Evolutionary conservation across 202 grass and related monocot genomes (phyloP).

Genomic region (Hordeum pubiflorum): DNA sequence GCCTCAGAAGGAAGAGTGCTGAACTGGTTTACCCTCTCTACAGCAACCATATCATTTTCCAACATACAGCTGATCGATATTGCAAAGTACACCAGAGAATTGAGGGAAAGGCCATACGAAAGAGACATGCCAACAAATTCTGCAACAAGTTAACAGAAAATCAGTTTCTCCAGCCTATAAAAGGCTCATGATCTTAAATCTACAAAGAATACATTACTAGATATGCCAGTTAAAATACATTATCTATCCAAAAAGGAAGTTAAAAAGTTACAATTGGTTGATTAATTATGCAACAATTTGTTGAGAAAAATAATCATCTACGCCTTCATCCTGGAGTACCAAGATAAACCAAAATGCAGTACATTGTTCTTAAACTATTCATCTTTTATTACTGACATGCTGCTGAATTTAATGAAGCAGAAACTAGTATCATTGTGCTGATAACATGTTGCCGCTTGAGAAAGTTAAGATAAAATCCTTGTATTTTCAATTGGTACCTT

Average conservation of each 20-base stretch:
- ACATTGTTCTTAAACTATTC: not conserved
- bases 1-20: conserved; percentile 53
- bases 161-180: not conserved
- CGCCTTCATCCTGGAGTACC: not conserved
- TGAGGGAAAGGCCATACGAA: conserved; percentile 59
- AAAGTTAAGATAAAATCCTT: not conserved
- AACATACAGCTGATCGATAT: conserved; percentile 48
- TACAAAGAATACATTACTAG: conserved; percentile 6
- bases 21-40: conserved; percentile 69
- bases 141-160: conserved; percentile 5
- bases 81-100: conserved; percentile 40
- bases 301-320: not conserved
- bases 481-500: conserved; percentile 32
- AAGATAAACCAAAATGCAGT: not conserved
- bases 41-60: conserved; percentile 62
- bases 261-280: not conserved
- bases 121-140: conserved; percentile 71
- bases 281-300: not conserved
- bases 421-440: not conserved
- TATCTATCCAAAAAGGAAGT: not conserved
- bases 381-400: not conserved
- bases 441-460: not conserved
- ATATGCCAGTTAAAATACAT: not conserved
- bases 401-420: not conserved
- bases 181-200: conserved; percentile 4